Percentiles rank a stretch among this genome's conserved stretches.
phyloP scores from a whole-genome alignment of 805 yeast species.

The Candida mattraensis region DNA sequence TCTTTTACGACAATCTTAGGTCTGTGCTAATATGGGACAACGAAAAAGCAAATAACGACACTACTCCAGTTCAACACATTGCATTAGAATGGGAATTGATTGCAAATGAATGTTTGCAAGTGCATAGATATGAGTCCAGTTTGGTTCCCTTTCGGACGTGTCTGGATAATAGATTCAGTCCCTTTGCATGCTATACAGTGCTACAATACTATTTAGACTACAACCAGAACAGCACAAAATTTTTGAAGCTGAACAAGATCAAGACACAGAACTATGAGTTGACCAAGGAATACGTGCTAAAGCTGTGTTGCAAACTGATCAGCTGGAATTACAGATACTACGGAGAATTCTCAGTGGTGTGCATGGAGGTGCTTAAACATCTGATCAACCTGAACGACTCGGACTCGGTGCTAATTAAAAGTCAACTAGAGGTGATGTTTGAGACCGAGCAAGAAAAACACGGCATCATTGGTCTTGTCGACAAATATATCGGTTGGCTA shows the following conservation, averaged over 20 bases:
- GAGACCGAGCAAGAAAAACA: constrained; percentile 19
- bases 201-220: constrained; percentile 43
- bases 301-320: constrained; percentile 46
- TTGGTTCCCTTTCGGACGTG: constrained; percentile 56
- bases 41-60: constrained; percentile 26
- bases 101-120: constrained; percentile 53
- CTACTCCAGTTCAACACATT: constrained; percentile 43
- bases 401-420: constrained; percentile 41
- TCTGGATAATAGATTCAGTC: constrained; percentile 58
- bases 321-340: constrained; percentile 70
- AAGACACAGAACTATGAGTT: constrained; percentile 18
- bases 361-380: constrained; percentile 41
- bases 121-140: constrained; percentile 47
- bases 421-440: constrained; percentile 41
- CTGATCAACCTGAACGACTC: constrained; percentile 36
- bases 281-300: constrained; percentile 40
- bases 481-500: constrained; percentile 31
- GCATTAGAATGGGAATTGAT: constrained; percentile 76
- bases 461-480: constrained; percentile 26
- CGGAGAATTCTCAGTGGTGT: constrained; percentile 48
- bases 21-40: constrained; percentile 66
- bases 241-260: constrained; percentile 26
- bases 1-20: constrained; percentile 68
- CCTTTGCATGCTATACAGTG: constrained; percentile 52
- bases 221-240: constrained; percentile 21